These are phyloP conservation scores for Penicillium sp. DNA, from an alignment of 2,329 filamentous ascomycete genomes.

Conservation along the genomic window DNA sequence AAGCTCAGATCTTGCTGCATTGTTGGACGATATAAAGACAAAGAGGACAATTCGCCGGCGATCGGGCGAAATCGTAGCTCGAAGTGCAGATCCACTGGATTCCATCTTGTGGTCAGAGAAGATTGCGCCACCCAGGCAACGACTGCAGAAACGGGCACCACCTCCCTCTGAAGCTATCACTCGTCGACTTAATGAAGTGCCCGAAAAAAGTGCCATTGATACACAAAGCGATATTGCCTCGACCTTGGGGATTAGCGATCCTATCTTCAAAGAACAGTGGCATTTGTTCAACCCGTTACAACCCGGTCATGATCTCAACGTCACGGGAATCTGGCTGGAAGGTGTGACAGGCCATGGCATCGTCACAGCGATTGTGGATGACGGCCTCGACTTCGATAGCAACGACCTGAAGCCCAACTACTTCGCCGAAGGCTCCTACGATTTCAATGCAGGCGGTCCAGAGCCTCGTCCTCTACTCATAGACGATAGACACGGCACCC, in stretches of 20 bases:
- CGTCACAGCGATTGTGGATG: conserved; percentile 92
- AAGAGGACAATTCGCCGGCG: conserved; percentile 63
- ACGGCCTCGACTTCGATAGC: conserved; percentile 95
- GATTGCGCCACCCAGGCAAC: conserved; percentile 61
- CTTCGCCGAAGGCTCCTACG: conserved; percentile 87
- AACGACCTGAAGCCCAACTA: conserved; percentile 91
- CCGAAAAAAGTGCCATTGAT: conserved; percentile 52
- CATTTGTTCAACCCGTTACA: conserved; percentile 85
- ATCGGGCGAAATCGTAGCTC: conserved; percentile 19
- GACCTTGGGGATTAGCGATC: conserved; percentile 76
- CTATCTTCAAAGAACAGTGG: conserved; percentile 94
- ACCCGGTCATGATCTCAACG: conserved; percentile 87
- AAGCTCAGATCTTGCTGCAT: conserved; percentile 56
- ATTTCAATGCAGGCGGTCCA: conserved; percentile 84
- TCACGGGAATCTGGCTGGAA: conserved; percentile 88
- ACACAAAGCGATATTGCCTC: conserved; percentile 63
- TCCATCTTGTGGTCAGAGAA: conserved; percentile 78
- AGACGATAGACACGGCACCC: conserved; percentile 88
- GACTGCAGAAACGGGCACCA: conserved; percentile 60
- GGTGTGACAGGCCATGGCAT: conserved; percentile 87
- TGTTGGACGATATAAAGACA: conserved; percentile 55
- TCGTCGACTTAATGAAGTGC: conserved; percentile 40
- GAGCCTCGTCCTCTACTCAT: conserved; percentile 79
- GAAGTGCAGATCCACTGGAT: conserved; percentile 61
- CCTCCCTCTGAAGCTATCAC: conserved; percentile 28